These are phyloP conservation scores for Naganishia liquefaciens DNA, from an alignment of 1,284 basidiomycete genomes.

Conservation along the genomic window DNA sequence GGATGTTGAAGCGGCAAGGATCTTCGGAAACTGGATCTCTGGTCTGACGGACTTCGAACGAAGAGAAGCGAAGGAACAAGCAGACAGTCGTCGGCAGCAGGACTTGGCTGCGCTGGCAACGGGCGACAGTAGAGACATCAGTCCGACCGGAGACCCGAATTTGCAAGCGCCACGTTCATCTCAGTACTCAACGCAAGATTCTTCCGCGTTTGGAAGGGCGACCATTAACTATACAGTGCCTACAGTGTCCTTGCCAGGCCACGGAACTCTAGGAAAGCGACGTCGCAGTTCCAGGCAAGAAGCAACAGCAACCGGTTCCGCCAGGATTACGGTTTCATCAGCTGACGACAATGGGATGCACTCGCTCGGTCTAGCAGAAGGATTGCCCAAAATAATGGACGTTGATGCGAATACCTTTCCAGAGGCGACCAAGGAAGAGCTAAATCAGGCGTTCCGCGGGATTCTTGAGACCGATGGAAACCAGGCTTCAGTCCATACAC, in stretches of 20 bases:
- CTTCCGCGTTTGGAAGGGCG: neutral
- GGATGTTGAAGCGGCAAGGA: slow-evolving; percentile 13
- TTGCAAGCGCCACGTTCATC: neutral
- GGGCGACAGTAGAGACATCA: neutral
- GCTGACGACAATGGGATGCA: neutral
- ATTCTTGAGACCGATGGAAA: neutral
- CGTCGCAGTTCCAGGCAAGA: neutral
- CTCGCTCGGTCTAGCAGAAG: neutral
- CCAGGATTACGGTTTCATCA: neutral
- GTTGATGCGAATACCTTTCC: neutral
- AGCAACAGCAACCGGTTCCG: neutral
- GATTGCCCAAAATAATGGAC: neutral
- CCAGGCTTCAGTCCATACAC: neutral
- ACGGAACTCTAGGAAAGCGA: neutral
- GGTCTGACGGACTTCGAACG: slow-evolving; percentile 30
- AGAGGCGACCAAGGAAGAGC: neutral
- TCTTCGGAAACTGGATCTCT: slow-evolving; percentile 29
- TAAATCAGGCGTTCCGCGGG: neutral
- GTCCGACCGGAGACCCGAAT: neutral
- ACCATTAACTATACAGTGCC: neutral
- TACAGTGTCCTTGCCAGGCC: neutral
- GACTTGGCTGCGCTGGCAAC: neutral
- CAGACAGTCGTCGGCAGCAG: neutral
- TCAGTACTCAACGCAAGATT: too few species aligned
- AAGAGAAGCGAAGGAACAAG: neutral